phyloP scores from a whole-genome alignment of 768 basidiomycete genomes.

The Omphalotus guepiniiformis region DNA sequence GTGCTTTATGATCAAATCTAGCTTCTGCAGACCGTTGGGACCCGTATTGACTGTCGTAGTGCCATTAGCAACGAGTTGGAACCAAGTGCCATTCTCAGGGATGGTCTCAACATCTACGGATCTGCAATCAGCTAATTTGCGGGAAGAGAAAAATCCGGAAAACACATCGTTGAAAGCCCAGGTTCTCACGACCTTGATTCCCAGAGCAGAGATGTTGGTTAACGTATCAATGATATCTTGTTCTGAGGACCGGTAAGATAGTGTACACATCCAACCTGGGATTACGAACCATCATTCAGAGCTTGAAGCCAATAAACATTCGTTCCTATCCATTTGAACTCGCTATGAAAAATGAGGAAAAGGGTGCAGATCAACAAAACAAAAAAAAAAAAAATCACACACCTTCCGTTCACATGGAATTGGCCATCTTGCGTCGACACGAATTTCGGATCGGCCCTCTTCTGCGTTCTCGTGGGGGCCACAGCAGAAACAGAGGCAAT shows the following conservation, averaged over 20 bases:
- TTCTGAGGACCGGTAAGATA: slow-evolving; percentile 15
- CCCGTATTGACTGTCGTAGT: slow-evolving; percentile 53
- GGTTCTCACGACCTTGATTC: slow-evolving; percentile 55
- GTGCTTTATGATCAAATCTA: slow-evolving; percentile 52
- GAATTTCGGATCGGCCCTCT: slow-evolving; percentile 33
- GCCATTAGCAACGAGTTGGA: slow-evolving; percentile 55
- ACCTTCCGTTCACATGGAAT: slow-evolving; percentile 57
- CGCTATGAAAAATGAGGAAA: slow-evolving; percentile 23
- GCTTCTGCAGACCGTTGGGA: slow-evolving; percentile 56
- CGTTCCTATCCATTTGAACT: slow-evolving; percentile 46
- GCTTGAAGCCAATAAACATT: slow-evolving; percentile 65
- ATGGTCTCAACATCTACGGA: slow-evolving; percentile 45
- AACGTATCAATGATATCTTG: slow-evolving; percentile 57
- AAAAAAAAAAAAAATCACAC: slow-evolving; percentile 8
- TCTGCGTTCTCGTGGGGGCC: slow-evolving; percentile 29
- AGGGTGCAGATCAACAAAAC: slow-evolving; percentile 17
- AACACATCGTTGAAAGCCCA: slow-evolving; percentile 69
- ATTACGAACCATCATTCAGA: slow-evolving; percentile 30
- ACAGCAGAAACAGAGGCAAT: slow-evolving; percentile 27
- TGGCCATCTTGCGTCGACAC: slow-evolving; percentile 39
- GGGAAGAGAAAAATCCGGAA: slow-evolving; percentile 3
- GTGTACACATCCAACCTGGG: no score
- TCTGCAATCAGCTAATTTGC: background rate
- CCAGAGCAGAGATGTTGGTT: slow-evolving; percentile 49
- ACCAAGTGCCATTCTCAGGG: slow-evolving; percentile 57